These are phyloP conservation scores for Ustilago shanxiensis DNA, from an alignment of 1,284 basidiomycete genomes.

Conservation along the genomic window DNA sequence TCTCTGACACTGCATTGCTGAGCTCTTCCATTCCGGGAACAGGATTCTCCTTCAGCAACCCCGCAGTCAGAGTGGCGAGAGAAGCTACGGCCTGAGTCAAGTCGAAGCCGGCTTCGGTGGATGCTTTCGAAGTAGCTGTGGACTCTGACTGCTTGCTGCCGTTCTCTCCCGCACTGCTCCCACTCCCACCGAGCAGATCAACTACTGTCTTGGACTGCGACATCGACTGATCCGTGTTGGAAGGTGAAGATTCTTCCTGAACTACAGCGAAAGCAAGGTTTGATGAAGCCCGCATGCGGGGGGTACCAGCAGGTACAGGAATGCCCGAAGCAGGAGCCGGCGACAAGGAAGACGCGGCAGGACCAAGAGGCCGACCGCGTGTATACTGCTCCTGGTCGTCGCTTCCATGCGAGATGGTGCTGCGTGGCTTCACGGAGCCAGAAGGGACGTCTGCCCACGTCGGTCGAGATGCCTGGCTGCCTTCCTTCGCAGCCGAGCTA, in stretches of 20 bases:
- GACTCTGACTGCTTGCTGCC: not conserved
- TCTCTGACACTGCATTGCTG: conserved; percentile 15
- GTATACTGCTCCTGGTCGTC: conserved; percentile 48
- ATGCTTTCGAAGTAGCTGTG: not conserved
- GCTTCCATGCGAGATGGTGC: conserved; percentile 43
- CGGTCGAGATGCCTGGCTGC: conserved; percentile 9
- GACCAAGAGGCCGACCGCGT: conserved; percentile 41
- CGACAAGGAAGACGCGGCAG: conserved; percentile 8
- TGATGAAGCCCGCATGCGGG: conserved; percentile 45
- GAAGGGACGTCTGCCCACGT: conserved; percentile 36
- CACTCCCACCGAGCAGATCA: conserved; percentile 25
- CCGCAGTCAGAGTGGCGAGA: conserved; percentile 8
- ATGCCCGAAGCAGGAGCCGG: conserved; percentile 18
- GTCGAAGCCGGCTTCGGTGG: conserved; percentile 12
- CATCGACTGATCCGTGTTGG: conserved; percentile 36
- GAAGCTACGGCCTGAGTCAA: conserved; percentile 13
- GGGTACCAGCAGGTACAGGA: conserved; percentile 24
- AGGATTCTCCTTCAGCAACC: conserved; percentile 19
- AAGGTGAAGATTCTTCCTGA: conserved; percentile 46
- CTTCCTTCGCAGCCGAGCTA: not conserved
- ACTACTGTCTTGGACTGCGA: conserved; percentile 42
- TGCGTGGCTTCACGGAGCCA: conserved; percentile 25
- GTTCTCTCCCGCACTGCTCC: not conserved
- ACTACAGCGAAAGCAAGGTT: conserved; percentile 50
- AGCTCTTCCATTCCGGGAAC: conserved; percentile 16